A percentile compares a stretch with the other conserved stretches of the same genome.
phyloP scores from a whole-genome alignment of 345 rosid genomes.

The Aquilaria sinensis region DNA sequence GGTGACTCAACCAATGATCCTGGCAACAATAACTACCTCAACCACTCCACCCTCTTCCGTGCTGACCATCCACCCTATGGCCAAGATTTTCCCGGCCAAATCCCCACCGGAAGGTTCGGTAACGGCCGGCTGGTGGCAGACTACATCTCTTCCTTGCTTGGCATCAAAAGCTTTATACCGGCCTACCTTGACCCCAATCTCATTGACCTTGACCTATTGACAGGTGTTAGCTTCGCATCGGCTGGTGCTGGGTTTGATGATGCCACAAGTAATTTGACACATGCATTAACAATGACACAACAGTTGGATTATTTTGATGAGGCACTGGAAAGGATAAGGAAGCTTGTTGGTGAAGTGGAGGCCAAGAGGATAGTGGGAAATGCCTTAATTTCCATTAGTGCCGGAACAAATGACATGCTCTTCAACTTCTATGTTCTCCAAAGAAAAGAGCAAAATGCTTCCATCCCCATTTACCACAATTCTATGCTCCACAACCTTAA shows the following conservation, averaged over 20 bases:
- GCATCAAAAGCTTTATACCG: constrained; percentile 27
- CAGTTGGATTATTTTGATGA: constrained; percentile 26
- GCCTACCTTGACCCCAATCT: constrained; percentile 27
- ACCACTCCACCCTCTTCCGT: constrained; percentile 10
- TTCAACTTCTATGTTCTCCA: constrained; percentile 18
- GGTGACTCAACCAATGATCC: constrained; percentile 37
- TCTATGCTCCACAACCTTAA: constrained; percentile 12
- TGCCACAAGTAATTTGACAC: constrained; percentile 8
- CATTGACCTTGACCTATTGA: constrained; percentile 16
- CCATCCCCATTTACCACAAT: constrained; percentile 21
- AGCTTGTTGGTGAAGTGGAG: constrained; percentile 20
- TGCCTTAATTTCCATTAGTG: constrained; percentile 25
- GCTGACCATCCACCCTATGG: constrained; percentile 26
- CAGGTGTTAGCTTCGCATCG: constrained; percentile 36
- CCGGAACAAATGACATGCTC: constrained; percentile 28
- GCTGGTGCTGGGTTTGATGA: constrained; percentile 31
- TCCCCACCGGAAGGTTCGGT: constrained; percentile 30
- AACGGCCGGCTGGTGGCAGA: constrained; percentile 32
- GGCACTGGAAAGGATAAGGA: constrained; percentile 17
- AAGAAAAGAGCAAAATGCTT: constrained; percentile 5
- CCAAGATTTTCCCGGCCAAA: constrained; percentile 19
- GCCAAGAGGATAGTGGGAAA: constrained; percentile 19
- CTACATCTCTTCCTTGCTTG: constrained; percentile 19
- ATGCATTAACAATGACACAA: constrained; percentile 10
- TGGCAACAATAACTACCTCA: constrained; percentile 29